Percentiles rank a stretch among this genome's conserved stretches.
These are phyloP conservation scores for Paramecium sonneborni DNA, from an alignment of 73 alveolate species.

Conservation along the genomic window DNA sequence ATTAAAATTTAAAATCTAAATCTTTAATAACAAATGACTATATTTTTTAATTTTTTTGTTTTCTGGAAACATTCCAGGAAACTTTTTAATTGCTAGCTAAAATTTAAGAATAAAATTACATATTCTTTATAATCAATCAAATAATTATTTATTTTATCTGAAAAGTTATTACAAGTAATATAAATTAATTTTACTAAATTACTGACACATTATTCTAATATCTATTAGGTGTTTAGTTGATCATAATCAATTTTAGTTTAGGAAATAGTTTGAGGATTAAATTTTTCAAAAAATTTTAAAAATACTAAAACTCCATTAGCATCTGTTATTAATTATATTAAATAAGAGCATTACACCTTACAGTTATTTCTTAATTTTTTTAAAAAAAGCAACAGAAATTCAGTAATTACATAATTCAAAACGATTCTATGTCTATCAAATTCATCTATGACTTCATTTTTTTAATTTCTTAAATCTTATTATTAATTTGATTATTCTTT, in stretches of 20 bases:
- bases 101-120: not conserved
- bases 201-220: constrained; percentile 41
- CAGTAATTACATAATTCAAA: constrained; percentile 70
- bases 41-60: constrained; percentile 51
- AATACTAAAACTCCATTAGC: constrained; percentile 85
- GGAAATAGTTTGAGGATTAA: not conserved
- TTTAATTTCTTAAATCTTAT: constrained; percentile 35
- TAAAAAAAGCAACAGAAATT: constrained; percentile 69
- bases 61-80: constrained; percentile 55
- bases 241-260: not conserved
- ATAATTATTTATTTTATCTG: constrained; percentile 57
- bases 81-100: constrained; percentile 34
- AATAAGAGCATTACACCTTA: constrained; percentile 70
- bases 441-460: constrained; percentile 59
- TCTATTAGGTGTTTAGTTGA: not conserved
- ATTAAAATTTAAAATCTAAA: constrained; percentile 41
- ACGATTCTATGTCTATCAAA: constrained; percentile 77
- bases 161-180: constrained; percentile 62
- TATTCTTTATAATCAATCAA: constrained; percentile 61
- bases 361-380: constrained; percentile 73
- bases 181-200: constrained; percentile 47
- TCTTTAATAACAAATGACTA: constrained; percentile 47
- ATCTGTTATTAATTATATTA: constrained; percentile 78
- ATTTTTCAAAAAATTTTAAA: constrained; percentile 74
- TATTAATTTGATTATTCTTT: constrained; percentile 21